phyloP scores from a whole-genome alignment of 176 grass and related monocot genomes.

The Hsuehochloa calcarea region DNA sequence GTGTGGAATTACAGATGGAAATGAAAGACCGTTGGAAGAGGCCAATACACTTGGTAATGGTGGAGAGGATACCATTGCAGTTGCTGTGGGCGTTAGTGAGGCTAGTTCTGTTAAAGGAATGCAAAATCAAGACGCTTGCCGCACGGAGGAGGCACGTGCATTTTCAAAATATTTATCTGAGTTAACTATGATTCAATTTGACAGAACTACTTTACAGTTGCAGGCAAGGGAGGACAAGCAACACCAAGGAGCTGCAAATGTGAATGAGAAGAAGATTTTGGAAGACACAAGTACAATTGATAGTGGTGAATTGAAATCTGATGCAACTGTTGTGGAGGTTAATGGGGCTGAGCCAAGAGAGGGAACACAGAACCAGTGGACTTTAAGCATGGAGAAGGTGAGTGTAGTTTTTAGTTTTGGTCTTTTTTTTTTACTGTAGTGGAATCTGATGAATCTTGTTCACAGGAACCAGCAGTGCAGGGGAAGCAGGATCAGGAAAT shows the following conservation, averaged over 20 bases:
- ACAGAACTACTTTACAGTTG: conserved; percentile 24
- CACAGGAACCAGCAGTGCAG: conserved; percentile 8
- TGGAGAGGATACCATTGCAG: neutral
- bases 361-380: neutral
- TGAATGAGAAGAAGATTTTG: conserved; percentile 13
- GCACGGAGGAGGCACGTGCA: conserved; percentile 28
- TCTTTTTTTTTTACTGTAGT: conserved; percentile 8
- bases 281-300: conserved; percentile 15
- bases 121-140: conserved; percentile 1
- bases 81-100: conserved; percentile 8
- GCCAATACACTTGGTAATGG: neutral
- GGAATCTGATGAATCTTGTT: neutral
- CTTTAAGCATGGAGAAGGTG: conserved; percentile 37
- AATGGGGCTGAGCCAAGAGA: neutral
- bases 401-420: neutral
- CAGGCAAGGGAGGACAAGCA: conserved; percentile 29
- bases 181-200: conserved; percentile 7
- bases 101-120: conserved; percentile 7
- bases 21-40: conserved; percentile 18
- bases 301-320: conserved; percentile 23
- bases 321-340: neutral
- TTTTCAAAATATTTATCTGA: conserved; percentile 8
- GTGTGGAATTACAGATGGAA: conserved; percentile 21
- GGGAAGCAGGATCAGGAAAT: conserved; percentile 15
- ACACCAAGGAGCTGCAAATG: conserved; percentile 19